Conservation (phyloP, 2,329 filamentous ascomycete species). For the Pyrenochaeta sp. region DNA sequence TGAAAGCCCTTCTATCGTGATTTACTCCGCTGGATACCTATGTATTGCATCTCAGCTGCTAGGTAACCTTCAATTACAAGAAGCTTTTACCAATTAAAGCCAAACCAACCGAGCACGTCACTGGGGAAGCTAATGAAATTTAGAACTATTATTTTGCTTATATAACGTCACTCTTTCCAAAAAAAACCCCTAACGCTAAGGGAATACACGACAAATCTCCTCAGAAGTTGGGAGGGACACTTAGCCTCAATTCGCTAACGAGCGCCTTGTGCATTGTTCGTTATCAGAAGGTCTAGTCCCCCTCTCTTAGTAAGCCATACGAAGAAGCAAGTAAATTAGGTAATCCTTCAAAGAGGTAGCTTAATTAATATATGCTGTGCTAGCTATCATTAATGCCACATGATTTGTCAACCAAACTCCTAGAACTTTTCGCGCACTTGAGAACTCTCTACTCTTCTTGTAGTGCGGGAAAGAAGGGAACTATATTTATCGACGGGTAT, state of each 20-base stretch:
- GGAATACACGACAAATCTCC: not conserved
- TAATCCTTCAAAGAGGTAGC: not conserved
- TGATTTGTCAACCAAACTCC: not conserved
- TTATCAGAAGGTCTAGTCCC: not conserved
- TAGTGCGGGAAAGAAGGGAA: not conserved
- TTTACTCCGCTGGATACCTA: not conserved
- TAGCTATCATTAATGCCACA: not conserved
- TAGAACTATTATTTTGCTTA: too few relatives aligned
- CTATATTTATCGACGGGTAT: not conserved
- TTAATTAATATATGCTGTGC: not conserved
- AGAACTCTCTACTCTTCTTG: not conserved
- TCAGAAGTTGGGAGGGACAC: not conserved
- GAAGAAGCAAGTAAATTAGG: not conserved
- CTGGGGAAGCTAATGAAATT: not conserved
- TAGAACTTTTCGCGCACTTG: not conserved
- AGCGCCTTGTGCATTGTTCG: not conserved
- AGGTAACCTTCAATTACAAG: not conserved
- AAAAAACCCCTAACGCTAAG: not conserved
- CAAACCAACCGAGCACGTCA: not conserved
- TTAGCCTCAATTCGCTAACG: not conserved
- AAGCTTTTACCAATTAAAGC: not conserved
- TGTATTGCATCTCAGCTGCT: not conserved
- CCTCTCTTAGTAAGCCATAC: not conserved
- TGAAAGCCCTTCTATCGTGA: not conserved
- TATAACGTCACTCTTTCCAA: not conserved